Percentiles rank a stretch among this genome's conserved stretches.
Conservation (phyloP, 805 yeast species). For the Monosporozyma servazzii region DNA sequence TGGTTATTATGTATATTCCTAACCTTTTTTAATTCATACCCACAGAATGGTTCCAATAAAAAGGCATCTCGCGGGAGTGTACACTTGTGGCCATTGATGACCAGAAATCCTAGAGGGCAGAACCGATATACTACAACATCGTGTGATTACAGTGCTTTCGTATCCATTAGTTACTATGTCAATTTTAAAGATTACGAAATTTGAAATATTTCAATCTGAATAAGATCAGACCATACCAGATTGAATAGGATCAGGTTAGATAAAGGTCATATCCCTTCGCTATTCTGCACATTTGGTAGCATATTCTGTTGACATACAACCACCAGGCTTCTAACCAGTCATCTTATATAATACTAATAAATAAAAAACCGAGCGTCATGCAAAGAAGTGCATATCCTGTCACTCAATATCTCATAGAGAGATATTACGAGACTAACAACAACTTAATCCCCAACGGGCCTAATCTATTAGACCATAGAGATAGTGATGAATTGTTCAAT, state of each 20-base stretch:
- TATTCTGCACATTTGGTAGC: no score
- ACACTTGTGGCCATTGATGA: neutral
- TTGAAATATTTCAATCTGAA: neutral
- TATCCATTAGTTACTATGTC: neutral
- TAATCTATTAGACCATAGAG: constrained; percentile 2
- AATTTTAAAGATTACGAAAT: neutral
- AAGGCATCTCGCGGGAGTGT: no score
- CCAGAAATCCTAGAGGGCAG: neutral
- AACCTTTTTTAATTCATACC: no score
- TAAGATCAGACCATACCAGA: neutral
- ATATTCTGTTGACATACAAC: no score
- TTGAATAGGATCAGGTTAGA: no score
- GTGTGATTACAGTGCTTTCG: no score
- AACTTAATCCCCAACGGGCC: constrained; percentile 3
- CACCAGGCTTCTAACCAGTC: no score
- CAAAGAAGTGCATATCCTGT: constrained; percentile 7
- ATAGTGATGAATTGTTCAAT: constrained; percentile 7
- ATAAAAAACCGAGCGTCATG: neutral
- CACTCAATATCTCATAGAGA: constrained; percentile 11
- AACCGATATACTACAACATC: no score
- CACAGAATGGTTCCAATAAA: no score
- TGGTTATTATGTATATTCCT: no score
- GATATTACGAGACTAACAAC: constrained; percentile 6
- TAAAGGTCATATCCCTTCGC: no score
- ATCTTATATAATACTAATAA: neutral